Conservation (phyloP, 345 rosid genomes). For the Toxicodendron radicans region DNA sequence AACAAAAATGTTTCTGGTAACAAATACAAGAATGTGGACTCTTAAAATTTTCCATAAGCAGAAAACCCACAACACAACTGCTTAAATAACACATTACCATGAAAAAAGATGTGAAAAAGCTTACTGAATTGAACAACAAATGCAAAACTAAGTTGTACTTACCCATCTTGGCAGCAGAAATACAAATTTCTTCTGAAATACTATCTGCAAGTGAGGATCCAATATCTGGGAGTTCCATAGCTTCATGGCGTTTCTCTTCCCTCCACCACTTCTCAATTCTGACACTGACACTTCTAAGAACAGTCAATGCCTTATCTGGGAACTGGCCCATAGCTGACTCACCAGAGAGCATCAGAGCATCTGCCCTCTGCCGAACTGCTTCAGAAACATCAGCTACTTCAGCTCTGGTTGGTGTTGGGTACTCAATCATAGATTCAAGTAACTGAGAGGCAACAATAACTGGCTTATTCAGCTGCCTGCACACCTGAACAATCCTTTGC, state of each 20-base stretch:
- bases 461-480: conserved; percentile 91
- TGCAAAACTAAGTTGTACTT: conserved; percentile 23
- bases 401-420: conserved; percentile 99
- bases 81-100: neutral
- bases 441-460: conserved; percentile 97
- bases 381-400: conserved; percentile 99
- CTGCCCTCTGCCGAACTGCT: conserved; percentile 97
- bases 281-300: conserved; percentile 87
- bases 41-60: neutral
- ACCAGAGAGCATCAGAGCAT: conserved; percentile 98
- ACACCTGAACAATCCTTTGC: conserved; percentile 75
- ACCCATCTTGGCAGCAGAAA: conserved; percentile 99
- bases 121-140: neutral
- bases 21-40: neutral
- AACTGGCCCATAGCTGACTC: conserved; percentile 99
- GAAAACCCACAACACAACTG: neutral
- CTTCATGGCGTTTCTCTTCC: conserved; percentile 84
- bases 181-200: conserved; percentile 96
- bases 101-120: neutral
- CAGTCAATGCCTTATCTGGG: conserved; percentile 94
- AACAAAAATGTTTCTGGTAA: neutral
- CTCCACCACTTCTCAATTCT: conserved; percentile 99
- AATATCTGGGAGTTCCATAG: conserved; percentile 66
- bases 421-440: conserved; percentile 98
- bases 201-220: conserved; percentile 72